phyloP scores from a whole-genome alignment of 2,329 filamentous ascomycete species.

The Phaeosphaeria sp. region DNA sequence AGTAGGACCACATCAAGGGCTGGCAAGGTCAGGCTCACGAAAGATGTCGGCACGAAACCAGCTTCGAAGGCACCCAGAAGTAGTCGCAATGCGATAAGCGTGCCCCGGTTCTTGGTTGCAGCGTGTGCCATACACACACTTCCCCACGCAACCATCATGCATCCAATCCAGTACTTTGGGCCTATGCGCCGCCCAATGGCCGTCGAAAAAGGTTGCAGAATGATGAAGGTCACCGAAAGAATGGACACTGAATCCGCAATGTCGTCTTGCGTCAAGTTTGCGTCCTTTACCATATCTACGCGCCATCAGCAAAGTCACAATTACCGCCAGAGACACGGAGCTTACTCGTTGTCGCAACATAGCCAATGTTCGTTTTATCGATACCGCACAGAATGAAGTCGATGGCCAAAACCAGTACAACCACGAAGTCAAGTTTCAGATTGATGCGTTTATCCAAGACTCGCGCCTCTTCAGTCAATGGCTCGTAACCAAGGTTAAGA shows the following conservation, averaged over 20 bases:
- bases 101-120: neutral
- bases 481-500: neutral
- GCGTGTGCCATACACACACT: neutral
- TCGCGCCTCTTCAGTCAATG: neutral
- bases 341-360: neutral
- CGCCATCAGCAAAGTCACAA: neutral
- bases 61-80: constrained; percentile 1
- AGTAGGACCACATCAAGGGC: neutral
- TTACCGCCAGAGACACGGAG: neutral
- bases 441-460: neutral
- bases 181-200: neutral
- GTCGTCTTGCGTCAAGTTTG: neutral
- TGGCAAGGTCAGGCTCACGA: neutral
- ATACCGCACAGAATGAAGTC: neutral
- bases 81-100: neutral
- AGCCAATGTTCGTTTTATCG: neutral
- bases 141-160: neutral
- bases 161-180: neutral
- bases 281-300: neutral
- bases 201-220: neutral
- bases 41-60: neutral
- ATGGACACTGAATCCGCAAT: neutral
- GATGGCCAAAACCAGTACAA: neutral
- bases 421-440: neutral
- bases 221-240: neutral